Evolutionary conservation across 192 early-diverging fungal species (phyloP).

Genomic region (Coemansia sp.): DNA sequence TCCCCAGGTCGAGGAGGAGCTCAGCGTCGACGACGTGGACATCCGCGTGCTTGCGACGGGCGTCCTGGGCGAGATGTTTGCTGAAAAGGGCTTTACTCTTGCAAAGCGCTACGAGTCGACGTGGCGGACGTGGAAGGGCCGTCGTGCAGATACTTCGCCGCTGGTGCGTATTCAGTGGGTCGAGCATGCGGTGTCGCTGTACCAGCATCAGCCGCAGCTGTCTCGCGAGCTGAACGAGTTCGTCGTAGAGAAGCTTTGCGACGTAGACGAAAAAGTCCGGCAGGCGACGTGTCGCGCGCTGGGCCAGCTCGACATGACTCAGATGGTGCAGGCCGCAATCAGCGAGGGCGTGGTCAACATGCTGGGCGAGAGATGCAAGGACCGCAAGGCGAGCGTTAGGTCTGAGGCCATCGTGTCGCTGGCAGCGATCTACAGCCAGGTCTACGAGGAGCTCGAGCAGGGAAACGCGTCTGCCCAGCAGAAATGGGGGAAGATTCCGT

Average conservation of each 20-base stretch:
- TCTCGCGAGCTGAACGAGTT: conserved; percentile 65
- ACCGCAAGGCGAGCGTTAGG: conserved; percentile 77
- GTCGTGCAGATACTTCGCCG: conserved; percentile 69
- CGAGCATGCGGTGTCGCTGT: conserved; percentile 60
- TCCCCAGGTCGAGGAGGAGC: conserved; percentile 90
- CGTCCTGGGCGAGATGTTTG: conserved; percentile 86
- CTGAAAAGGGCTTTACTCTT: conserved; percentile 66
- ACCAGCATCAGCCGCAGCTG: conserved; percentile 69
- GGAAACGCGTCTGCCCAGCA: conserved; percentile 56
- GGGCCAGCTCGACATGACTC: conserved; percentile 62
- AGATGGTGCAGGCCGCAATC: conserved; percentile 54
- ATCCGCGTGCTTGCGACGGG: conserved; percentile 75
- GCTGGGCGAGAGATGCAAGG: conserved; percentile 79
- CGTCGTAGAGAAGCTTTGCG: conserved; percentile 67
- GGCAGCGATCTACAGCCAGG: conserved; percentile 68
- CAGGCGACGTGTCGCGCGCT: conserved; percentile 66
- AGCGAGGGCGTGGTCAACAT: conserved; percentile 58
- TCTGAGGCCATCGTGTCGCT: conserved; percentile 74
- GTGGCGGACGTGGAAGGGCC: conserved; percentile 83
- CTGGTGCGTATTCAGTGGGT: conserved; percentile 74
- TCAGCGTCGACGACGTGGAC: conserved; percentile 71
- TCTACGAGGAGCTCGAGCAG: conserved; percentile 68
- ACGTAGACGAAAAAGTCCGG: conserved; percentile 93
- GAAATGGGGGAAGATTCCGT: conserved; percentile 83
- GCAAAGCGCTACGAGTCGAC: conserved; percentile 71